A percentile compares a stretch with the other conserved stretches of the same genome.
Conservation (phyloP, 1,284 basidiomycete species). For the Gymnopus androsaceus region DNA sequence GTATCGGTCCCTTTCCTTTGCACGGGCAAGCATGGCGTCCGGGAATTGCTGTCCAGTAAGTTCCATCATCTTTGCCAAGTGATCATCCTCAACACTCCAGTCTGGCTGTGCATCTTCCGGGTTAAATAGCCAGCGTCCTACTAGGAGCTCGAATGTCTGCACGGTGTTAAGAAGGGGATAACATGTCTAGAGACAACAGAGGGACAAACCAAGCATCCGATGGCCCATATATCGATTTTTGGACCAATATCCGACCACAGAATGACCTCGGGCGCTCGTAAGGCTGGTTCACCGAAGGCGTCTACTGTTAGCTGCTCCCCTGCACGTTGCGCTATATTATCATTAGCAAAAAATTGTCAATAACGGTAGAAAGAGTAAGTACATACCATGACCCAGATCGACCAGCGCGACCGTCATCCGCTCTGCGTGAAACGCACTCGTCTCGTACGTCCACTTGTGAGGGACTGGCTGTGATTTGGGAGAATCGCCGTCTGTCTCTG, state of each 20-base stretch:
- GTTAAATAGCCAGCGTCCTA: conserved; percentile 10
- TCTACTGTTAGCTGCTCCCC: conserved; percentile 6
- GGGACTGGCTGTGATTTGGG: conserved; percentile 11
- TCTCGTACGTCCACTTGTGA: conserved; percentile 5
- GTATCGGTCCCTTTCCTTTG: conserved; percentile 13
- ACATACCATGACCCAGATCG: conserved; percentile 13
- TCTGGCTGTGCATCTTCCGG: neutral
- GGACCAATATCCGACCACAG: conserved; percentile 13
- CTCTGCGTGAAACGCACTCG: conserved; percentile 10
- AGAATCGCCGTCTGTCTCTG: neutral
- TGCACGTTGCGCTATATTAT: conserved; percentile 9
- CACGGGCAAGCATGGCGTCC: conserved; percentile 13
- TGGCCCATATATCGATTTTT: conserved; percentile 14
- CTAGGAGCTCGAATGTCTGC: conserved; percentile 17
- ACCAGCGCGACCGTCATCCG: conserved; percentile 5
- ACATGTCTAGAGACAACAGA: neutral
- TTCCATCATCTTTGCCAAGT: conserved; percentile 25
- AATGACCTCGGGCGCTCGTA: conserved; percentile 9
- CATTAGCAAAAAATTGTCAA: neutral
- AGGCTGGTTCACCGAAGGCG: conserved; percentile 4
- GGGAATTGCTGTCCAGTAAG: conserved; percentile 21
- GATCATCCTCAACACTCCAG: conserved; percentile 22
- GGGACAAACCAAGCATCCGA: conserved; percentile 6
- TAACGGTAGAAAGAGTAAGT: neutral
- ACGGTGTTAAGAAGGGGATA: neutral